These are phyloP conservation scores for Violaceomyces palustris DNA, from an alignment of 1,284 basidiomycete genomes.

Conservation along the genomic window DNA sequence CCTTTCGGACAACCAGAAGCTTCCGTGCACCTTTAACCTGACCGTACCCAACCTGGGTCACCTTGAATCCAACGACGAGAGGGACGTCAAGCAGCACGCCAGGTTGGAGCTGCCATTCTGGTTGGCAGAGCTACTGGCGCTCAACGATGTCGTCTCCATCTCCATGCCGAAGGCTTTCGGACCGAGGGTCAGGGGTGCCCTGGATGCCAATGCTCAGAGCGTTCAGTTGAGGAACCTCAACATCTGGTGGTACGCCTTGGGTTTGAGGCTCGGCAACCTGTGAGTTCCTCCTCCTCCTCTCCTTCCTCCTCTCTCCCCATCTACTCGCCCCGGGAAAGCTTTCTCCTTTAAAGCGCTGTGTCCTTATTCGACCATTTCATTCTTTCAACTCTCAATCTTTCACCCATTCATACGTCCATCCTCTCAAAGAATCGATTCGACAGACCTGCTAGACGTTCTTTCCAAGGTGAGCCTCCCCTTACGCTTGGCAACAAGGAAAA, in stretches of 20 bases:
- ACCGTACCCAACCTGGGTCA: constrained; percentile 49
- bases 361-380: background rate
- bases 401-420: background rate
- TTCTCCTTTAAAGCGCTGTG: background rate
- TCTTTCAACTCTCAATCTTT: background rate
- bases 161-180: constrained; percentile 44
- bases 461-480: constrained; percentile 12
- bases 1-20: constrained; percentile 36
- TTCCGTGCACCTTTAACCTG: constrained; percentile 45
- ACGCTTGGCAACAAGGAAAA: background rate
- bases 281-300: no score
- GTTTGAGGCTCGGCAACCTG: constrained; percentile 39
- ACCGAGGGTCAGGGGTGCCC: constrained; percentile 37
- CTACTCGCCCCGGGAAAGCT: background rate
- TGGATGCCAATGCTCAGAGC: constrained; percentile 41
- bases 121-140: constrained; percentile 45
- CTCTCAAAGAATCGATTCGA: constrained; percentile 35
- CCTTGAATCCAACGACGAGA: constrained; percentile 37
- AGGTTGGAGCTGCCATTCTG: constrained; percentile 48
- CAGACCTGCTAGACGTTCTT: constrained; percentile 30
- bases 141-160: constrained; percentile 44
- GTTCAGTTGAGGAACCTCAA: constrained; percentile 42
- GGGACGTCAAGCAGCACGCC: constrained; percentile 37
- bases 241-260: constrained; percentile 49
- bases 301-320: background rate